These are phyloP conservation scores for Zychaea mexicana DNA, from an alignment of 371 early-diverging fungal species.

Conservation along the genomic window DNA sequence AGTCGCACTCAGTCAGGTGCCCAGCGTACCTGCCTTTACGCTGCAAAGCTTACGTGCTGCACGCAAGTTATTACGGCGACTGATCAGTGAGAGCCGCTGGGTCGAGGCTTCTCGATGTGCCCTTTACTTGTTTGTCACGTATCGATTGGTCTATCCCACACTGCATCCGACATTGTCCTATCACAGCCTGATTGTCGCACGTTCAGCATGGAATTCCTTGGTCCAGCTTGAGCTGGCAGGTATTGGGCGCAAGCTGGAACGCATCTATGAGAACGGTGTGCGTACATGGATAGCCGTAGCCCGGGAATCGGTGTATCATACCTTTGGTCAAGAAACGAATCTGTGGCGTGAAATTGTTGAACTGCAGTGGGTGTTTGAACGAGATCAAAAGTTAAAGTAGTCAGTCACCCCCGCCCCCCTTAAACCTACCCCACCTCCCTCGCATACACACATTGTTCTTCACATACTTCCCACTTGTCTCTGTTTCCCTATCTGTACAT, in stretches of 20 bases:
- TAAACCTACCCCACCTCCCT: background rate
- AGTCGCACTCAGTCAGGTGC: constrained; percentile 21
- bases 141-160: constrained; percentile 69
- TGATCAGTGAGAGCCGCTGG: constrained; percentile 42
- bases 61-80: constrained; percentile 16
- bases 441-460: background rate
- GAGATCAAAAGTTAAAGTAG: constrained; percentile 45
- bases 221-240: constrained; percentile 51
- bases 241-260: constrained; percentile 38
- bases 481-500: background rate
- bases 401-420: background rate
- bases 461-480: background rate
- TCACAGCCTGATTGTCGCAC: constrained; percentile 66
- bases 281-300: constrained; percentile 46
- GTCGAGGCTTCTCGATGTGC: constrained; percentile 55
- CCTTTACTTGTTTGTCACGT: constrained; percentile 64
- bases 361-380: constrained; percentile 49
- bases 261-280: constrained; percentile 42
- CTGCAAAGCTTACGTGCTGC: constrained; percentile 27
- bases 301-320: constrained; percentile 22
- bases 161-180: constrained; percentile 68
- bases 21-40: constrained; percentile 32
- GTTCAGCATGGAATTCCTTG: constrained; percentile 66
- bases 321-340: constrained; percentile 38
- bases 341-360: constrained; percentile 52